Conservation (phyloP, 371 early-diverging fungal genomes). For the Apophysomyces ossiformis region DNA sequence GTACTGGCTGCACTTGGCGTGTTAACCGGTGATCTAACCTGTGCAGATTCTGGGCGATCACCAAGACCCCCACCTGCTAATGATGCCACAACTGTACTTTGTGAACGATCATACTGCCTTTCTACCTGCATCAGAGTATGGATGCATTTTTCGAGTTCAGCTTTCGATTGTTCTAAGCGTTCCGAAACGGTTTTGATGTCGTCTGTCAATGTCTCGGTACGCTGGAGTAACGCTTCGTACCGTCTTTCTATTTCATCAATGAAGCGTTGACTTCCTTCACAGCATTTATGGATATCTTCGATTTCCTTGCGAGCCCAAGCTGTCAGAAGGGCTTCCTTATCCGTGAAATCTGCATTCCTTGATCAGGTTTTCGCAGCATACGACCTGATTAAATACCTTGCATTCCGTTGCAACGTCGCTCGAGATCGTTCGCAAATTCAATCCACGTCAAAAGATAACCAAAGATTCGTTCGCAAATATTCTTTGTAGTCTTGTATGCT, state of each 20-base stretch:
- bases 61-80: constrained; percentile 32
- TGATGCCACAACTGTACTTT: constrained; percentile 37
- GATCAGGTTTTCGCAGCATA: neutral
- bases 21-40: constrained; percentile 1
- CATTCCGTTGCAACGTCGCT: neutral
- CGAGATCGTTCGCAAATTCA: neutral
- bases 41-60: constrained; percentile 15
- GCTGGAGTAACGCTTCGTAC: constrained; percentile 19
- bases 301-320: constrained; percentile 40
- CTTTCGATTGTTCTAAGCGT: constrained; percentile 22
- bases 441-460: neutral
- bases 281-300: constrained; percentile 24
- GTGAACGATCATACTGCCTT: constrained; percentile 40
- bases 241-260: constrained; percentile 26
- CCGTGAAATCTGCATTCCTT: constrained; percentile 5
- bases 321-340: constrained; percentile 9
- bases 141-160: constrained; percentile 30
- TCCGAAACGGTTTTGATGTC: constrained; percentile 17
- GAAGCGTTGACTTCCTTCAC: constrained; percentile 27
- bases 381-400: neutral
- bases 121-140: constrained; percentile 28
- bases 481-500: neutral
- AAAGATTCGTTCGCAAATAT: constrained; percentile 1
- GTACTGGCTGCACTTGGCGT: constrained; percentile 6
- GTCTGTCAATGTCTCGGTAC: constrained; percentile 14